Evolutionary conservation across 2,329 filamentous ascomycete species (phyloP), one percentile per base, ranked within the genome.

Genomic region (Magnaporthales sp.): DNA sequence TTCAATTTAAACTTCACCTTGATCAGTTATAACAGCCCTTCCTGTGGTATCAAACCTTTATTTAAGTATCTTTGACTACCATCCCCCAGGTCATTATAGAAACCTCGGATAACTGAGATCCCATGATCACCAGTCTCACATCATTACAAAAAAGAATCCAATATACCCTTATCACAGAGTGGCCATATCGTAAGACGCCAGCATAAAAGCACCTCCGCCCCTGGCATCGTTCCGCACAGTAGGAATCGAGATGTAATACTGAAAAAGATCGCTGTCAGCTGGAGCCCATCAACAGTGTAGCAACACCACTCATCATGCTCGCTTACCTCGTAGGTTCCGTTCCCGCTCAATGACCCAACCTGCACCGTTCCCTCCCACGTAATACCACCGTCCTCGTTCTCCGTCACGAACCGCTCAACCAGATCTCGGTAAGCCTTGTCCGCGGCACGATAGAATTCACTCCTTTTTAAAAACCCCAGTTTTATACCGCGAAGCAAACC

Each of bases 401-500:
- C 24, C 5, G 24, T 58, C 10, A 65, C 26, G 22, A 65, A 65
- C 51, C 54, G 13, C 26, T 24, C 27, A 3, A 58, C 46, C 22
- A 65, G 46, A n/a, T 29, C 10, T 6, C 24, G 6, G 13, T 65
- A 65, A 4, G 64, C 64, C 64, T 46, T 63, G 15, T 38, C 22
- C 62, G 62, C 62, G 6, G 62, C 26, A n/a, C 29, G 22, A 15
- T 8, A 10, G n/a, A 32, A 63, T n/a, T n/a, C 26, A 11, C 11
- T 15, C 62, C 15, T 32, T 6, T 63, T 30, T 30, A 63, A 22
- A 30, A 63, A 30, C 1, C 62, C 62, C 2, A 63, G 15, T 6
- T 38, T 63, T 1, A 63, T 63, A 2, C 62, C 62, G 19, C 31
- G 27, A 13, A 86, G 72, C 68, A 85, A 74, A 0, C 82, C 80